Evolutionary conservation across 805 yeast genomes (phyloP).

Genomic region (Saccharomycopsis sp.): DNA sequence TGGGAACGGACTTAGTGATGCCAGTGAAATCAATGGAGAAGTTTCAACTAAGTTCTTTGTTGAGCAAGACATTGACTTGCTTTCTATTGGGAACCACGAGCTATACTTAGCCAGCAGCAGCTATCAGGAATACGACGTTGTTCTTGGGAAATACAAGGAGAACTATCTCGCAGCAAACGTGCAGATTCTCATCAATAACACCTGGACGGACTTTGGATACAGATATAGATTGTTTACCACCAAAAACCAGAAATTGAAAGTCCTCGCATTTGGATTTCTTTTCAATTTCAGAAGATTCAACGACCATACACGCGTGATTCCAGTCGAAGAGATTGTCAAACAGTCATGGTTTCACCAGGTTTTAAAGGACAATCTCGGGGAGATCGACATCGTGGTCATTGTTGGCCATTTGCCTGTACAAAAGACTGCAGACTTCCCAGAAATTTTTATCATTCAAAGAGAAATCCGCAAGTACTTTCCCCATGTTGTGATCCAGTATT

Average conservation of each 20-base stretch:
- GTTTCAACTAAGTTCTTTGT: slow-evolving; percentile 57
- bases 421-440: slow-evolving; percentile 31
- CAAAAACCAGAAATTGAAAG: slow-evolving; percentile 38
- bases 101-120: slow-evolving; percentile 64
- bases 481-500: slow-evolving; percentile 62
- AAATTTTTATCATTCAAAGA: slow-evolving; percentile 32
- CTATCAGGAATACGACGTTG: slow-evolving; percentile 58
- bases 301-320: slow-evolving; percentile 54
- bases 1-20: slow-evolving; percentile 86
- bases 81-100: slow-evolving; percentile 90
- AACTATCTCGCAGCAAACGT: slow-evolving; percentile 70
- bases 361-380: slow-evolving; percentile 23
- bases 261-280: slow-evolving; percentile 71
- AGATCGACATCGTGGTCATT: slow-evolving; percentile 60
- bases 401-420: slow-evolving; percentile 74
- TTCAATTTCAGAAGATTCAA: slow-evolving; percentile 68
- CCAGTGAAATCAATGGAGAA: slow-evolving; percentile 65
- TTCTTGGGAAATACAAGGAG: slow-evolving; percentile 46
- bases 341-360: slow-evolving; percentile 61
- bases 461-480: slow-evolving; percentile 56
- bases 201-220: slow-evolving; percentile 54
- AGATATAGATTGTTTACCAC: slow-evolving; percentile 63
- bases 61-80: slow-evolving; percentile 61
- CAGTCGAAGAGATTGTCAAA: slow-evolving; percentile 45
- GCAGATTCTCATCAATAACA: slow-evolving; percentile 34